A percentile compares a stretch with the other conserved stretches of the same genome.
Evolutionary conservation across 805 yeast species (phyloP).

Genomic region (Kluyveromyces lactis): DNA sequence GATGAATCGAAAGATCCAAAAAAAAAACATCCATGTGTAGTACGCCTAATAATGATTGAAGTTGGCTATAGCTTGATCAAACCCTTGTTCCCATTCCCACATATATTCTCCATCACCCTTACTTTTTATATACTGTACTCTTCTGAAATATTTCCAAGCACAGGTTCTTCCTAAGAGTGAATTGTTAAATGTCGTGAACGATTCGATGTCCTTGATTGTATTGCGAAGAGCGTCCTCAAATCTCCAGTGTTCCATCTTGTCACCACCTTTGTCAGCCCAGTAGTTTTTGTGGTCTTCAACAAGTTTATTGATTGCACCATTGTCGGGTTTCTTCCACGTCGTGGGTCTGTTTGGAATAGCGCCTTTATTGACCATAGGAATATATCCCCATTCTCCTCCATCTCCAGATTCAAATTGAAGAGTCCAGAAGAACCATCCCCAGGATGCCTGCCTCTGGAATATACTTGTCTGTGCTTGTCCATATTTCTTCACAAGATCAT

Average conservation of each 20-base stretch:
- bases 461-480: constrained; percentile 48
- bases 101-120: constrained; percentile 49
- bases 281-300: constrained; percentile 46
- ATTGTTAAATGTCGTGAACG: constrained; percentile 60
- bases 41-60: constrained; percentile 12
- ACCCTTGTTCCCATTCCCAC: constrained; percentile 94
- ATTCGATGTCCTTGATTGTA: constrained; percentile 68
- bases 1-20: too few species aligned
- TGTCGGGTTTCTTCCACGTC: constrained; percentile 19
- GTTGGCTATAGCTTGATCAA: constrained; percentile 45
- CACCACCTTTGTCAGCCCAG: constrained; percentile 57
- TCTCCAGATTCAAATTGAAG: constrained; percentile 77
- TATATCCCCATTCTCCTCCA: constrained; percentile 96
- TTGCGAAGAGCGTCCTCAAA: constrained; percentile 68
- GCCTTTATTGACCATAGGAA: constrained; percentile 62
- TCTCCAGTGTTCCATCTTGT: constrained; percentile 71
- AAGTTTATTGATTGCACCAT: constrained; percentile 24
- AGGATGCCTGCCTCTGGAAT: constrained; percentile 45
- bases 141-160: constrained; percentile 61
- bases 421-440: constrained; percentile 88
- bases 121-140: constrained; percentile 46
- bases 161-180: constrained; percentile 65
- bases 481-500: constrained; percentile 46
- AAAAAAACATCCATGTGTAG: too few species aligned
- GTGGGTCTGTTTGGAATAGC: constrained; percentile 35